Conservation (phyloP, 208 protist species). For the Crithidia sp. region DNA sequence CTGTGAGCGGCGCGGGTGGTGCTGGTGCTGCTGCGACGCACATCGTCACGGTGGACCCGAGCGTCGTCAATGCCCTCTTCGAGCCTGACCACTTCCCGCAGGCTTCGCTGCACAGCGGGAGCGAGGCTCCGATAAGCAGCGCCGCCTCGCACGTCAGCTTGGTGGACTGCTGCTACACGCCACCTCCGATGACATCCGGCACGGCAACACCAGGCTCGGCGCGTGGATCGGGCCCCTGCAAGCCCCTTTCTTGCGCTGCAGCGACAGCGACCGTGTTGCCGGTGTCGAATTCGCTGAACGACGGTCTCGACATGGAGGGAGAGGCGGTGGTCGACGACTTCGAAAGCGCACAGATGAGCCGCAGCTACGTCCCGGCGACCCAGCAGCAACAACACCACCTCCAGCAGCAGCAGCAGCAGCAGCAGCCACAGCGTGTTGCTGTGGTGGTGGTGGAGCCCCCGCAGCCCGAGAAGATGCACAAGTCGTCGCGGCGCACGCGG, state of each 20-base stretch:
- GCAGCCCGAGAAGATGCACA: too few species aligned
- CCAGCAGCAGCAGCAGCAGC: neutral
- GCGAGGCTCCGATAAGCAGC: constrained; percentile 13
- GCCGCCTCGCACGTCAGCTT: constrained; percentile 10
- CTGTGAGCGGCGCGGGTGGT: neutral
- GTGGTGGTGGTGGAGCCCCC: neutral
- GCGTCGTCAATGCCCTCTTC: neutral
- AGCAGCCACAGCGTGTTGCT: neutral
- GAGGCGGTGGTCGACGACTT: neutral
- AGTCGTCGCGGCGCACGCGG: neutral
- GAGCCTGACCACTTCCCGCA: constrained; percentile 1
- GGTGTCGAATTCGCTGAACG: neutral
- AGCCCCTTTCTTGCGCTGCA: neutral
- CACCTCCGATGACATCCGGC: neutral
- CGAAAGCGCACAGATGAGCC: neutral
- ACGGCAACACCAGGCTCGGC: constrained; percentile 17
- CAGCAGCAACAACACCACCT: constrained; percentile 1
- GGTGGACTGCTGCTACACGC: constrained; percentile 1
- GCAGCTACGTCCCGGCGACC: constrained; percentile 4
- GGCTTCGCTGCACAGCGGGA: neutral
- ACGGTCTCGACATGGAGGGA: constrained; percentile 1
- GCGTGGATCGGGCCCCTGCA: neutral
- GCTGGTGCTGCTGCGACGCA: too few species aligned
- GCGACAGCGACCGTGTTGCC: neutral
- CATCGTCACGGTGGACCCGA: neutral